These are phyloP conservation scores for Lathyrus aphaca DNA, from an alignment of 306 rosid genomes.

Conservation along the genomic window DNA sequence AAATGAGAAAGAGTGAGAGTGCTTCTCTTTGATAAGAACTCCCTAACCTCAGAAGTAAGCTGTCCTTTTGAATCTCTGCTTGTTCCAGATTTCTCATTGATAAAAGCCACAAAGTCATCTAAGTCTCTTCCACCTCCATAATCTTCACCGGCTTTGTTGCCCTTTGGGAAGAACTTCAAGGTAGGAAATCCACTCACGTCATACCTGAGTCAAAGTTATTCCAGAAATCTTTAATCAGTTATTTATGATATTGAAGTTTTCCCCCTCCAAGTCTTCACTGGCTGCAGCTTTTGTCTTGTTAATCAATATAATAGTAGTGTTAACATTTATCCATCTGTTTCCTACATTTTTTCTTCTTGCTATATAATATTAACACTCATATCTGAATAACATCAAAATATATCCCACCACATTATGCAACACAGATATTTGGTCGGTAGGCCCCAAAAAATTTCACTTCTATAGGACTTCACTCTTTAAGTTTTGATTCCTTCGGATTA, in stretches of 20 bases:
- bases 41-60: constrained; percentile 71
- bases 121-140: constrained; percentile 88
- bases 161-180: constrained; percentile 87
- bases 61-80: constrained; percentile 79
- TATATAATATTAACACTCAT: not conserved
- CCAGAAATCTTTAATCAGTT: constrained; percentile 18
- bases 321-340: not conserved
- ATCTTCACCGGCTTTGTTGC: constrained; percentile 84
- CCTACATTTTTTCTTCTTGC: not conserved
- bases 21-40: constrained; percentile 9
- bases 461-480: constrained; percentile 6
- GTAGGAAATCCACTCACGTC: constrained; percentile 90
- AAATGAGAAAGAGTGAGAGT: not conserved
- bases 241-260: constrained; percentile 20
- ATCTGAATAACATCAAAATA: constrained; percentile 10
- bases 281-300: not conserved
- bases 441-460: not conserved
- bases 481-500: constrained; percentile 13
- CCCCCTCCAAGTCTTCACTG: not conserved
- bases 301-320: not conserved
- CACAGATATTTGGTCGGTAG: not conserved
- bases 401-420: constrained; percentile 19
- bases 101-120: constrained; percentile 75
- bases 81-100: constrained; percentile 77
- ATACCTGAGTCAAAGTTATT: constrained; percentile 58